Percentiles rank a stretch among this genome's conserved stretches.
These are phyloP conservation scores for Stachybotrys chartarum DNA, from an alignment of 2,329 filamentous ascomycete genomes.

Conservation along the genomic window DNA sequence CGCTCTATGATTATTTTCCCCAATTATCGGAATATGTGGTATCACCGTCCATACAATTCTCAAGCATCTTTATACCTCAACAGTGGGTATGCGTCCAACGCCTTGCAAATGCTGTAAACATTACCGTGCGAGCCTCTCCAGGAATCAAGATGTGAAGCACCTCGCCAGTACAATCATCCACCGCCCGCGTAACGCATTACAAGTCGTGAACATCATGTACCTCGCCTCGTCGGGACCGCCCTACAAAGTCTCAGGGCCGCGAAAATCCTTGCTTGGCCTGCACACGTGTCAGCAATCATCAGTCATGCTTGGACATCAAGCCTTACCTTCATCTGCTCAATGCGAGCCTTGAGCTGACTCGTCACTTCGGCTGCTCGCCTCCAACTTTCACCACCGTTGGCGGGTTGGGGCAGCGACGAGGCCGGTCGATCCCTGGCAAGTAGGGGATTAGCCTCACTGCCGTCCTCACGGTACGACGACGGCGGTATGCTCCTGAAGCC, in stretches of 20 bases:
- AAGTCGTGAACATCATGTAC: not conserved
- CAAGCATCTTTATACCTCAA: not conserved
- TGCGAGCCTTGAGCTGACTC: conserved; percentile 91
- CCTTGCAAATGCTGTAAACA: not conserved
- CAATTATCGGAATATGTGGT: not conserved
- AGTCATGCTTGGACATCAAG: not conserved
- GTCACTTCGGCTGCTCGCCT: conserved; percentile 95
- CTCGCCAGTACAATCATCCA: not conserved
- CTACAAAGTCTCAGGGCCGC: conserved; percentile 22
- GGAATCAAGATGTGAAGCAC: not conserved
- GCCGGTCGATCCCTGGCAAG: conserved; percentile 23
- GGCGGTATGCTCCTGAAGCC: conserved; percentile 35
- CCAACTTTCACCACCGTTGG: conserved; percentile 68
- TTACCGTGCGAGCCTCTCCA: not conserved
- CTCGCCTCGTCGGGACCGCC: not conserved
- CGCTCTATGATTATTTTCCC: not conserved
- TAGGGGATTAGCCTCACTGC: conserved; percentile 18
- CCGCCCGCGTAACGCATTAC: not conserved
- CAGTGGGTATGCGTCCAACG: not conserved
- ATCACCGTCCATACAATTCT: not conserved
- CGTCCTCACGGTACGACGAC: conserved; percentile 21
- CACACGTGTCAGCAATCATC: conserved; percentile 1
- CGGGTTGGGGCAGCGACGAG: conserved; percentile 27
- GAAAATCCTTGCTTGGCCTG: conserved; percentile 45
- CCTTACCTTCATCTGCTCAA: conserved; percentile 91